Evolutionary conservation across 495 filamentous ascomycete genomes (phyloP), one percentile per base, ranked within the genome.

Genomic region (Aspergillus avenaceus): DNA sequence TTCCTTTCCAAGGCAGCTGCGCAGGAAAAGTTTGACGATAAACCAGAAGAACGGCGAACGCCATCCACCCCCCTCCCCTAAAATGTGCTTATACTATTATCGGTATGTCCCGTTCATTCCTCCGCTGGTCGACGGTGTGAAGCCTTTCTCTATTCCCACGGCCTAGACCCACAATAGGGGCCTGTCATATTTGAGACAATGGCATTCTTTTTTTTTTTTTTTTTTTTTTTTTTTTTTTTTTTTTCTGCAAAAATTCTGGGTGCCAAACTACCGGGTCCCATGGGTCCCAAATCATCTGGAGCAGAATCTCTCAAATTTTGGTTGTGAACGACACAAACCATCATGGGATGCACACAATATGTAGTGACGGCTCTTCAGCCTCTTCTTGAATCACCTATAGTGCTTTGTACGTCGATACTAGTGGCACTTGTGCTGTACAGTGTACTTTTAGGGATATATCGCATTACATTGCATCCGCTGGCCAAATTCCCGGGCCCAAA

Each of bases 401-500:
- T 29, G 16, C 18, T 45, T 4, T 26, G 29, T n/a, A 29, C 12
- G 27, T 18, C 31, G 21, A 29, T 5, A 0, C 18, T 29, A n/a
- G 21, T 32, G 8, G 29, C 25, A 9, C n/a, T n/a, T 8, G 0
- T 51, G 2, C 12, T 40, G 18, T 51, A 45, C 23, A 26, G 13
- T 27, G 5, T 51, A 19, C 9, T 25, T 4, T 52, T 52, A 44
- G 50, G 34, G 7, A 21, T 63, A 16, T 67, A 61, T 49, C 63
- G 65, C 12, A 52, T 70, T 8, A 61, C 51, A 16, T 36, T 65
- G n/a, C 53, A 55, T 22, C 66, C 66, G 0, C 37, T 66, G 32
- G 54, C 59, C 19, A 49, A 55, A 22, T 57, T 67, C 22, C 66
- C 66, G 9, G 66, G 66, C 5, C 66, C 66, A 2, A 60, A 60